These are phyloP conservation scores for Melaleuca alternifolia DNA, from an alignment of 345 rosid species.

Conservation along the genomic window DNA sequence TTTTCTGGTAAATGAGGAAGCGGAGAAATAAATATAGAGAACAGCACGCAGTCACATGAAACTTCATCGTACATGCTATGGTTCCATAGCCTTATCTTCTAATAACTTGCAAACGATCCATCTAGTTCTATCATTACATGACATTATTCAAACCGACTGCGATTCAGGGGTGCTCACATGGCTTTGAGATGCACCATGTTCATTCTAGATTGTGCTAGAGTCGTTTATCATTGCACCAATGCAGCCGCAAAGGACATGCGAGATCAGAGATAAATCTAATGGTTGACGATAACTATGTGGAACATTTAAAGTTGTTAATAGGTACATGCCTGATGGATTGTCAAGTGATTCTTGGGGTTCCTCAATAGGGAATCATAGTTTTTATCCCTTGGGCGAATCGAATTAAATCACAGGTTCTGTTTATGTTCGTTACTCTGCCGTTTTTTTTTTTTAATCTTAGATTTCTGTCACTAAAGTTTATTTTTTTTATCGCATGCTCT, in stretches of 20 bases:
- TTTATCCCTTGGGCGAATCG: not conserved
- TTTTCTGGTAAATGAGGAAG: not conserved
- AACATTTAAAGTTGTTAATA: not conserved
- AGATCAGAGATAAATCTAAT: too few species aligned
- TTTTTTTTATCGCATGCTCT: not conserved
- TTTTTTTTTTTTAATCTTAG: not conserved
- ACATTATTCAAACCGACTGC: not conserved
- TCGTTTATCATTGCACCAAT: not conserved
- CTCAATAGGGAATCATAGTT: not conserved
- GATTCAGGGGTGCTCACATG: not conserved
- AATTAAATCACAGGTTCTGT: too few species aligned
- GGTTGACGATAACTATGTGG: not conserved
- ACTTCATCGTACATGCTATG: not conserved
- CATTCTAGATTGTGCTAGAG: not conserved
- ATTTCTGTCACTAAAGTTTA: not conserved
- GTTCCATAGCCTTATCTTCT: not conserved
- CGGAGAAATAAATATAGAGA: not conserved
- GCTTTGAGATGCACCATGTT: not conserved
- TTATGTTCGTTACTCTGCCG: not conserved
- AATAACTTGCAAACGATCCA: not conserved
- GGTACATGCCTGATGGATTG: not conserved
- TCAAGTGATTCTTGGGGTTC: not conserved
- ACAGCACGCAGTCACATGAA: not conserved
- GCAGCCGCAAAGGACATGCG: too few species aligned
- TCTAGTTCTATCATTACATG: not conserved